Base-by-base conservation (phyloP, 1,139 yeast genomes). In the Candida sp. region DNA sequence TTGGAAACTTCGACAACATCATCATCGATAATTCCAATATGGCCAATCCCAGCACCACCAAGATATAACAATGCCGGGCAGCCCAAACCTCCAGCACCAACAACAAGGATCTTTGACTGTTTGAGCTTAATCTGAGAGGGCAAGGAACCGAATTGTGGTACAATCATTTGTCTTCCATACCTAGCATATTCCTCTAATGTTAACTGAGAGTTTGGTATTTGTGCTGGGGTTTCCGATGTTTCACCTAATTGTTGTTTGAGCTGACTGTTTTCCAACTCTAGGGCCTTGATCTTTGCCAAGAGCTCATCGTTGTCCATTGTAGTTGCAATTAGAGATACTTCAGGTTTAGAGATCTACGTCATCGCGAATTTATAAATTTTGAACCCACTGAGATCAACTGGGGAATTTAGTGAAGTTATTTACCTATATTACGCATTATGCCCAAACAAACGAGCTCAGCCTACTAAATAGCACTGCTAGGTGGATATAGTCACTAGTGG, bases 11-110 rank as follows among this genome's bases (percentile, higher is more conserved):
- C 98, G 0, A 95, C 97, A 0, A 64, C 60, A 62, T 95, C 99
- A 55, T 82, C 80, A 63, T 95, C 99, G 1, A 90, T 84, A 19
- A 95, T 86, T 4, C 97, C 97, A 23, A 93, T 72, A 2, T 68
- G 63, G 1, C 98, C 98, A 3, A 93, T 68, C 2, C 99, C 99
- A 0, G 96, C 87, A 0, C 95, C 97, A 0, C 85, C 82, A 3
- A 95, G 66, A 57, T 95, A 95, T 34, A 87, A 75, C 40, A 93
- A 64, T 0, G 95, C 95, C 1, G 99, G 98, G 52, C 96, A 86
- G 0, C 99, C 99, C 8, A 95, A 72, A 0, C 99, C 99, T 9
- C 99, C 99, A 0, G 97, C 97, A 1, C 99, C 99, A 6, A 95
- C 75, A 0, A 95, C 93, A 29, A 93, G 64, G 0, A 90, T 77